Base-by-base conservation (phyloP, 1,284 basidiomycete species). In the Kalmanozyma brasiliensis region DNA sequence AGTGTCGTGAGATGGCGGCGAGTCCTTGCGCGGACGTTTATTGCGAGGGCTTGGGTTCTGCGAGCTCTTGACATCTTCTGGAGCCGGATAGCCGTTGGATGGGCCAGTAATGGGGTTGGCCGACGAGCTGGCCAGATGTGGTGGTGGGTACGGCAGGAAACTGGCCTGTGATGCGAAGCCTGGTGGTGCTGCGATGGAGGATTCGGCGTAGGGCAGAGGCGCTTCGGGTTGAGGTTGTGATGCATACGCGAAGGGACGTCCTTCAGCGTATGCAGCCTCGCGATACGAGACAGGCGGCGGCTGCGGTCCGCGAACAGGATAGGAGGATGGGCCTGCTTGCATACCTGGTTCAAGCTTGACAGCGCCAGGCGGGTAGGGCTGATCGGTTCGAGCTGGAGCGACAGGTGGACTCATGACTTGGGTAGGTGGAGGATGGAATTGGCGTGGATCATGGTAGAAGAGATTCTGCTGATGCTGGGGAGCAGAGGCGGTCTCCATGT, bases 401-500 rank as follows among this genome's bases (percentile, higher is more conserved):
- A 49, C 58, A 20, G 22, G 29, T 7, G 55, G 23, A 14, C 44
- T 59, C 51, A 59, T 55, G 29, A 22, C 55, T 20, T 49, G 46
- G 16, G 34, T 40, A 1, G 55, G 14, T 8, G 51, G 42, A 11
- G 45, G 16, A 37, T 64, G 61, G n/a, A 36, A 8, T 35, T 59
- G 62, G 8, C 62, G 62, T 29, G 55, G 62, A 22, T 65, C 55
- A 47, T 65, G 55, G 33, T 65, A 65, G 38, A 65, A 59, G 46
- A 65, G 47, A 29, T 43, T 44, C n/a, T 53, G 49, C 29, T 58
- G 55, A n/a, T n/a, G n/a, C 34, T 53, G 51, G 9, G 62, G 43
- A 24, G 49, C 42, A 19, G 56, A 29, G 26, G 62, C 55, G 36
- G 62, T 58, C 38, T 65, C 55, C 62, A 65, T 65, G 24, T 30